phyloP scores from a whole-genome alignment of 495 filamentous ascomycete genomes.

The Umbilicaria muhlenbergii region DNA sequence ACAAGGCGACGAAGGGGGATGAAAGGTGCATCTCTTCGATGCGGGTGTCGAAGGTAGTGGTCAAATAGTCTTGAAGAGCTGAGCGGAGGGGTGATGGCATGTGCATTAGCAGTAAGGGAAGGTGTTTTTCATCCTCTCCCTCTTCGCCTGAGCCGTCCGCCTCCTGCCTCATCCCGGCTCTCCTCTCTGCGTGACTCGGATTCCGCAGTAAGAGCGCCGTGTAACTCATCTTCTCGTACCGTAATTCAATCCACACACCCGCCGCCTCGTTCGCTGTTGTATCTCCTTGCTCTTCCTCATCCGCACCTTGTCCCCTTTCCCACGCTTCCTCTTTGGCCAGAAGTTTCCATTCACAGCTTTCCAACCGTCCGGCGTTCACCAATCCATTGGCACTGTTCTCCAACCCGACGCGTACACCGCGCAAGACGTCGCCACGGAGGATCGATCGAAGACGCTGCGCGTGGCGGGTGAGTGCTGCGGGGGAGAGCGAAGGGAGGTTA shows the following conservation, averaged over 20 bases:
- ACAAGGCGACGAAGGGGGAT: constrained; percentile 7
- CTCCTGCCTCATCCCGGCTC: neutral
- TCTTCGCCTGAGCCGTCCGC: neutral
- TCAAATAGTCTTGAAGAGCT: constrained; percentile 16
- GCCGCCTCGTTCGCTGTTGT: neutral
- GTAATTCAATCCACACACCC: constrained; percentile 15
- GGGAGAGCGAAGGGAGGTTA: constrained; percentile 8
- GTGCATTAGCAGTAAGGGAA: constrained; percentile 20
- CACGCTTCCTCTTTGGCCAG: constrained; percentile 1
- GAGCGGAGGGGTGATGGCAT: constrained; percentile 19
- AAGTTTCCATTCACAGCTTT: constrained; percentile 15
- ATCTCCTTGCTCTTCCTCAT: constrained; percentile 6
- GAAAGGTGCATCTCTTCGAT: constrained; percentile 10
- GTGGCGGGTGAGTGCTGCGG: constrained; percentile 11
- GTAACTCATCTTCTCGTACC: constrained; percentile 20
- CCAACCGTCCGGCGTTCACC: constrained; percentile 16
- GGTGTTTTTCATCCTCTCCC: constrained; percentile 3
- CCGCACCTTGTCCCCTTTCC: constrained; percentile 10
- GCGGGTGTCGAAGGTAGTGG: constrained; percentile 19
- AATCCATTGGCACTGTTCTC: constrained; percentile 12
- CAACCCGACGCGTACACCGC: constrained; percentile 19
- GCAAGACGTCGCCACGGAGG: constrained; percentile 20
- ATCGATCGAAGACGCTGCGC: constrained; percentile 18
- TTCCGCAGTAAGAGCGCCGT: constrained; percentile 10
- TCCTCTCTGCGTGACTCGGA: neutral